phyloP scores from a whole-genome alignment of 2,329 filamentous ascomycete genomes.

The Cytospora mali region DNA sequence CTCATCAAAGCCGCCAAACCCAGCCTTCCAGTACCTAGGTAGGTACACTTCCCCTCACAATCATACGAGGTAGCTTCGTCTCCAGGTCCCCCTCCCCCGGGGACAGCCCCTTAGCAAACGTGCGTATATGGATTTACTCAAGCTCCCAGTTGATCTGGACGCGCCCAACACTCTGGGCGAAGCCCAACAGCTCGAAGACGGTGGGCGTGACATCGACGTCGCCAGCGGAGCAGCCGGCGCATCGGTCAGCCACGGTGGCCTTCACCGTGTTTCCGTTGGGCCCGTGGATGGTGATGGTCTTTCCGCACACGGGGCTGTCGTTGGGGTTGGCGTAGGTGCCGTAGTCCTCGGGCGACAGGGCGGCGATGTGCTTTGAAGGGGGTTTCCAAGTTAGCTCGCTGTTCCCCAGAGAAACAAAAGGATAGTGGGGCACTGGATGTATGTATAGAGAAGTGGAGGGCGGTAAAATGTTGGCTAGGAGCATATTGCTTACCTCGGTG shows the following conservation, averaged over 20 bases:
- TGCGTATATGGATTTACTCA: neutral
- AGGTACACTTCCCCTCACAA: too few species aligned
- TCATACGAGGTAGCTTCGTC: neutral
- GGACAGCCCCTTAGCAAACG: neutral
- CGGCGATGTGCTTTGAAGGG: constrained; percentile 30
- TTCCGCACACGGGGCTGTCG: constrained; percentile 32
- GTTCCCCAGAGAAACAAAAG: too few species aligned
- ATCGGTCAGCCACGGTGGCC: constrained; percentile 39
- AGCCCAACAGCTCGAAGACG: constrained; percentile 32
- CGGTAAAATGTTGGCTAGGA: too few species aligned
- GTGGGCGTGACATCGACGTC: constrained; percentile 38
- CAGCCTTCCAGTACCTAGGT: too few species aligned
- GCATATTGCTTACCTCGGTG: constrained; percentile 11
- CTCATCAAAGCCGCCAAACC: neutral
- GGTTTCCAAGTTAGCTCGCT: too few species aligned
- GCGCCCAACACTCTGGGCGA: constrained; percentile 27
- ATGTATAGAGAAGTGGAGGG: too few species aligned
- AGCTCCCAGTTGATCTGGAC: constrained; percentile 33
- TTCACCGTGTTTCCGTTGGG: constrained; percentile 31
- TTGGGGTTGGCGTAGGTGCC: constrained; percentile 30
- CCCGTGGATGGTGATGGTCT: constrained; percentile 32
- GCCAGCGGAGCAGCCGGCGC: constrained; percentile 33
- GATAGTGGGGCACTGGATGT: too few species aligned
- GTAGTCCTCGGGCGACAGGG: constrained; percentile 33
- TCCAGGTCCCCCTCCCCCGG: neutral